Conservation (phyloP, 2,329 filamentous ascomycete genomes). For the Zasmidium cellare region DNA sequence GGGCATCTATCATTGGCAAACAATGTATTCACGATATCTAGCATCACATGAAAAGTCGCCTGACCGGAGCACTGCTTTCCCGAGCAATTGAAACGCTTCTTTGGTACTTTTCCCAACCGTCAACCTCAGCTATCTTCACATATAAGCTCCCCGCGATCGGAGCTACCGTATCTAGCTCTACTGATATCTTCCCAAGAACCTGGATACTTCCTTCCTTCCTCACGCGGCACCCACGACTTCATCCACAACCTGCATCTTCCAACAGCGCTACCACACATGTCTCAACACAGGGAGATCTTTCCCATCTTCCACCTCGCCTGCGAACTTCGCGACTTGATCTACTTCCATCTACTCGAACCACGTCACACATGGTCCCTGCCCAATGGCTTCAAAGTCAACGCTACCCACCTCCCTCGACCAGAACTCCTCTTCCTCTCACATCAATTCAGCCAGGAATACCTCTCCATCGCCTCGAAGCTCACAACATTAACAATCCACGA, state of each 20-base stretch:
- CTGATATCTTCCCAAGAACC: background rate
- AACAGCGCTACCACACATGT: background rate
- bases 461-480: background rate
- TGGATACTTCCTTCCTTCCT: too few species aligned
- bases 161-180: too few species aligned
- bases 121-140: too few species aligned
- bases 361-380: background rate
- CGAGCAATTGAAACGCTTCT: too few species aligned
- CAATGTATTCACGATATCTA: too few species aligned
- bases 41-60: too few species aligned
- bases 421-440: background rate
- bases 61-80: too few species aligned
- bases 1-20: too few species aligned
- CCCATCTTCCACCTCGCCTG: background rate
- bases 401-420: background rate
- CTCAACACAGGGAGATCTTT: background rate
- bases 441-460: background rate
- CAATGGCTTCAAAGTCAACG: background rate
- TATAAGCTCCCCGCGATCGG: too few species aligned
- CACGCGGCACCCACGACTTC: background rate
- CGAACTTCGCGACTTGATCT: constrained; percentile 2
- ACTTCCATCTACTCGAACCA: background rate
- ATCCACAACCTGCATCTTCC: background rate
- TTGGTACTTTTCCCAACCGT: too few species aligned
- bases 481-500: background rate